These are phyloP conservation scores for Suillus hirtellus DNA, from an alignment of 768 basidiomycete species.

Conservation along the genomic window DNA sequence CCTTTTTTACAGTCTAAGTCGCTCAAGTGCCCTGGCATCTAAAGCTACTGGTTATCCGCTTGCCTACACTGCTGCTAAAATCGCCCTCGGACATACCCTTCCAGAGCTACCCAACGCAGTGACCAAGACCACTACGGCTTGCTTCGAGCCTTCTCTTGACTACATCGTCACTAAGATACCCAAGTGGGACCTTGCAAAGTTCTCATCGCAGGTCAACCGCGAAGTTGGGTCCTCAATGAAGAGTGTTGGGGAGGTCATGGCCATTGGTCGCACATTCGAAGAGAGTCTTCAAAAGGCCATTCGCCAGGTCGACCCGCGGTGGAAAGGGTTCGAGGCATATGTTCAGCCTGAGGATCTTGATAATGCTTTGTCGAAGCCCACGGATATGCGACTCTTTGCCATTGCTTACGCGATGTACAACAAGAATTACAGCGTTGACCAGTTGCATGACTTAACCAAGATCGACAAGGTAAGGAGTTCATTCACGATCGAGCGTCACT, in stretches of 20 bases:
- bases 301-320: constrained; percentile 94
- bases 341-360: constrained; percentile 86
- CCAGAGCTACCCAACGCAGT: constrained; percentile 98
- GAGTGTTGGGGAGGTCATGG: constrained; percentile 99
- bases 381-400: constrained; percentile 94
- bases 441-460: constrained; percentile 91
- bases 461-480: constrained; percentile 79
- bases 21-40: constrained; percentile 93
- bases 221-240: constrained; percentile 98
- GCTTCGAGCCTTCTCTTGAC: constrained; percentile 98
- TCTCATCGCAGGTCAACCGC: constrained; percentile 90
- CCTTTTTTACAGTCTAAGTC: constrained; percentile 54
- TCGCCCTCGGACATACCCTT: constrained; percentile 95
- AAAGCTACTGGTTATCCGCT: constrained; percentile 99
- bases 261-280: constrained; percentile 98
- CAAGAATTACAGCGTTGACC: constrained; percentile 86
- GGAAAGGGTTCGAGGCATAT: constrained; percentile 97
- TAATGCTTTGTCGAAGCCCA: constrained; percentile 74
- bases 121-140: constrained; percentile 98
- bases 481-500: neutral
- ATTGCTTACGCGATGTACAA: constrained; percentile 98
- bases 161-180: constrained; percentile 99
- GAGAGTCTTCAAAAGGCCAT: constrained; percentile 98
- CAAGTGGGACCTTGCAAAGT: constrained; percentile 99
- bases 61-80: constrained; percentile 98